Evolutionary conservation across 192 early-diverging fungal species (phyloP).

Genomic region (Glomus cerebriforme): DNA sequence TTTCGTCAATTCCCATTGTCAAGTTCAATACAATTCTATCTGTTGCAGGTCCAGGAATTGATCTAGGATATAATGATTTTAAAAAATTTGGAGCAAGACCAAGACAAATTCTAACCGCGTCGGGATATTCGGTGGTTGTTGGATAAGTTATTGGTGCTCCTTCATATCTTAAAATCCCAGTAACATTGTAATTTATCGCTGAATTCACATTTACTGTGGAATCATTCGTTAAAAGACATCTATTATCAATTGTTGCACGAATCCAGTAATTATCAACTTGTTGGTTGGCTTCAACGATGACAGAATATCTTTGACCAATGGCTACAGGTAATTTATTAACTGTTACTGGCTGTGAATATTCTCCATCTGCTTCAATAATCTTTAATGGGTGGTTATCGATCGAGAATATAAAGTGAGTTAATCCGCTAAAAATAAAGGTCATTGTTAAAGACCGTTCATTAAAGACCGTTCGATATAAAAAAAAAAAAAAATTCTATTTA

Average conservation of each 20-base stretch:
- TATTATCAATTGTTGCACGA: slow-evolving; percentile 64
- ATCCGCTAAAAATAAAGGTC: not conserved
- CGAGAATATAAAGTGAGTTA: slow-evolving; percentile 69
- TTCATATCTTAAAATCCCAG: slow-evolving; percentile 59
- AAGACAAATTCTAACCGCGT: slow-evolving; percentile 34
- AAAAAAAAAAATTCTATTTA: not conserved
- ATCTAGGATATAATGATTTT: slow-evolving; percentile 41
- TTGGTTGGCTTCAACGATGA: slow-evolving; percentile 73
- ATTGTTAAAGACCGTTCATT: too few relatives aligned
- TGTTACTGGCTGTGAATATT: slow-evolving; percentile 57
- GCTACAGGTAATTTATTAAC: slow-evolving; percentile 62
- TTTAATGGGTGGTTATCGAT: slow-evolving; percentile 79
- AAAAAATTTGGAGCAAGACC: not conserved
- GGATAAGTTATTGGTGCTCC: slow-evolving; percentile 31
- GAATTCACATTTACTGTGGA: slow-evolving; percentile 34
- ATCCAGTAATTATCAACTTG: slow-evolving; percentile 66
- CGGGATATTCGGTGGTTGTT: slow-evolving; percentile 50
- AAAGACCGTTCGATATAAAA: too few relatives aligned
- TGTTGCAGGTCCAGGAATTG: slow-evolving; percentile 45
- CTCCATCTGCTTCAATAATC: slow-evolving; percentile 83
- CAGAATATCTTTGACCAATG: slow-evolving; percentile 78
- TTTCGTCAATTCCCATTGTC: slow-evolving; percentile 47
- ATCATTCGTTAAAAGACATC: not conserved
- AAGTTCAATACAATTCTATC: slow-evolving; percentile 50
- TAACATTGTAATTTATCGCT: slow-evolving; percentile 67